Evolutionary conservation across 164 flowering plant genomes (phyloP), one percentile per base, ranked within the genome.

Genomic region (Piper betle): DNA sequence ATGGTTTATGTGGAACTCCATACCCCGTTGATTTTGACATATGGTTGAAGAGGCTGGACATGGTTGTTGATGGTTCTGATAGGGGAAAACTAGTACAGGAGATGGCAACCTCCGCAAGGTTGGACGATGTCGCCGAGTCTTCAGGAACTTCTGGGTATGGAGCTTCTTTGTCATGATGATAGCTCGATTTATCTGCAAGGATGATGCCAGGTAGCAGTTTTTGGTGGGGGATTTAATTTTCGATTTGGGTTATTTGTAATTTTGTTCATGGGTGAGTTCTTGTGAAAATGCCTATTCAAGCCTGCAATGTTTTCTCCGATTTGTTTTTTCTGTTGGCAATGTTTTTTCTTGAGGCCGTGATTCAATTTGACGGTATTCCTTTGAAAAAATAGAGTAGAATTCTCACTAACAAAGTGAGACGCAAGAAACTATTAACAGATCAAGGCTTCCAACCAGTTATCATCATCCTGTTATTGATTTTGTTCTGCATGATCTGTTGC

Each of bases 1-100:
- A 88, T 60, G 84, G 88, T 65, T 81, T 88, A 7, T 84, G 96
- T 71, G 92, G 96, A 52, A 88, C 96, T 7, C 92, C 96, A 5
- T 88, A 85, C 59, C 86, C 96, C 4, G 81, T 88, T 8, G 85
- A 86, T 63, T 81, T 81, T 68, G 87, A 80, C 37, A 83, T 84
- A 39, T 86, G 96, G 96, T 71, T 88, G 60, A 88, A 74, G 70
- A 76, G 93, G 61, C 65, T 88, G 64, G 75, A 73, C 57, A 78
- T 68, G 65, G 77, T 72, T 37, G 78, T 83, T 15, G 83, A 81
- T 71, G 83, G 80, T 16, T 55, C 65, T 19, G 83, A 79, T 61
- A 74, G 75, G 60, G 88, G 85, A 19, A 81, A 83, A 66, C 64
- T 71, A 63, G 64, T 78, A 52, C 79, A 81, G 55, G 73, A 66